A percentile compares a stretch with the other conserved stretches of the same genome.
Evolutionary conservation across 352 stramenopile genomes (phyloP).

Genomic region (Aphanomyces astaci): DNA sequence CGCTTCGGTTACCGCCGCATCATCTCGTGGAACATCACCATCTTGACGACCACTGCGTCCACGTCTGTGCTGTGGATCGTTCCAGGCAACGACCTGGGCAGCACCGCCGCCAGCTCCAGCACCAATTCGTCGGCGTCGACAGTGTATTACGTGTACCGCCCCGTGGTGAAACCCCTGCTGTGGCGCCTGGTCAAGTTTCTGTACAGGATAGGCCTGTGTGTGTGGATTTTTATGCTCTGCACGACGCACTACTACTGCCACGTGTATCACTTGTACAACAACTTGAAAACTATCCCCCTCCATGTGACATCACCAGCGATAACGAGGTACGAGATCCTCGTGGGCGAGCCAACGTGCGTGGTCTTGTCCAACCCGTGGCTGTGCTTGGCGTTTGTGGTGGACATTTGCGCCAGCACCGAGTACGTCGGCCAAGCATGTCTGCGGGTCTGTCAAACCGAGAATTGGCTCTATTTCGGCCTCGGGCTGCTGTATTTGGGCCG

Average conservation of each 20-base stretch:
- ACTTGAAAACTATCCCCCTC: background rate
- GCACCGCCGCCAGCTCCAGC: background rate
- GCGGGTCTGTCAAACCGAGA: background rate
- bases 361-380: background rate
- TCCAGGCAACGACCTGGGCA: background rate
- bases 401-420: background rate
- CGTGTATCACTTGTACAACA: background rate
- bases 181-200: background rate
- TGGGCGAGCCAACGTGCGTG: background rate
- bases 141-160: background rate
- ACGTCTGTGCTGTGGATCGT: background rate
- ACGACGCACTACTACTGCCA: background rate
- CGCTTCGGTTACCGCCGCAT: too few species aligned
- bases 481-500: background rate
- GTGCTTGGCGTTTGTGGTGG: background rate
- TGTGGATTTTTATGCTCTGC: background rate
- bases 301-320: background rate
- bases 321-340: background rate
- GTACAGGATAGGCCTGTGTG: background rate
- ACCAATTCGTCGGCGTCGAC: background rate
- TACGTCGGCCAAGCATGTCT: background rate
- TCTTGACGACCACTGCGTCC: background rate
- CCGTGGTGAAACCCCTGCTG: background rate
- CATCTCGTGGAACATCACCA: background rate
- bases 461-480: background rate